These are phyloP conservation scores for Fimicolochytrium jonesii DNA, from an alignment of 192 early-diverging fungal species.

Conservation along the genomic window DNA sequence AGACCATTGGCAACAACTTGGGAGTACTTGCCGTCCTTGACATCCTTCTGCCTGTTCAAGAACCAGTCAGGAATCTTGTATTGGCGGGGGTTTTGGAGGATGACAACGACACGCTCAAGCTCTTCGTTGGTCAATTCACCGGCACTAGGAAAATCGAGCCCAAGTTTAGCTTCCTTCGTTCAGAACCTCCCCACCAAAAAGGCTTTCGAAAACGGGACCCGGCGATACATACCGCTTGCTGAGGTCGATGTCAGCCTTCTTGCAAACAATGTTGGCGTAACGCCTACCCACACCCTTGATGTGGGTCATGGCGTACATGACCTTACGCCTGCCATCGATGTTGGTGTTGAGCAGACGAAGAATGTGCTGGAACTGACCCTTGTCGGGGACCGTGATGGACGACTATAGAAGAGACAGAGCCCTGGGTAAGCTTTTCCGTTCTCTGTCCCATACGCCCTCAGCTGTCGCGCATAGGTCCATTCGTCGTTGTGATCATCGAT, in stretches of 20 bases:
- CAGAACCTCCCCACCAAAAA: background rate
- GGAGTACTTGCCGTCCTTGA: constrained; percentile 89
- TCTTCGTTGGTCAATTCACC: constrained; percentile 97
- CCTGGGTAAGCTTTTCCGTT: too few relatives aligned
- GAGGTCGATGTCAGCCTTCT: constrained; percentile 99
- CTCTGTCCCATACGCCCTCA: too few relatives aligned
- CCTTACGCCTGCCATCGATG: constrained; percentile 92
- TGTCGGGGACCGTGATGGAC: constrained; percentile 31
- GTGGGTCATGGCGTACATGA: constrained; percentile 92
- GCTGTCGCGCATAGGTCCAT: too few relatives aligned
- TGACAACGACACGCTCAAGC: constrained; percentile 95
- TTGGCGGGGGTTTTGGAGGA: constrained; percentile 98
- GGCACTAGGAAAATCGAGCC: constrained; percentile 56
- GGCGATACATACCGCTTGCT: constrained; percentile 73
- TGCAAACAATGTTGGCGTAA: constrained; percentile 97
- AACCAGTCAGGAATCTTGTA: constrained; percentile 99
- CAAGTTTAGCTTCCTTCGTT: background rate
- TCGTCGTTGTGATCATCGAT: too few relatives aligned
- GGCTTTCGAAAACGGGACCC: background rate
- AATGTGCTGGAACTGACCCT: constrained; percentile 96
- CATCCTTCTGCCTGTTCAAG: constrained; percentile 99
- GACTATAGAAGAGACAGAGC: too few relatives aligned
- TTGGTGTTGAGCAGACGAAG: constrained; percentile 99
- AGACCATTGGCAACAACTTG: constrained; percentile 92
- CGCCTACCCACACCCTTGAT: constrained; percentile 99